These are phyloP conservation scores for Diaporthe humulicola DNA, from an alignment of 2,329 filamentous ascomycete genomes.

Conservation along the genomic window DNA sequence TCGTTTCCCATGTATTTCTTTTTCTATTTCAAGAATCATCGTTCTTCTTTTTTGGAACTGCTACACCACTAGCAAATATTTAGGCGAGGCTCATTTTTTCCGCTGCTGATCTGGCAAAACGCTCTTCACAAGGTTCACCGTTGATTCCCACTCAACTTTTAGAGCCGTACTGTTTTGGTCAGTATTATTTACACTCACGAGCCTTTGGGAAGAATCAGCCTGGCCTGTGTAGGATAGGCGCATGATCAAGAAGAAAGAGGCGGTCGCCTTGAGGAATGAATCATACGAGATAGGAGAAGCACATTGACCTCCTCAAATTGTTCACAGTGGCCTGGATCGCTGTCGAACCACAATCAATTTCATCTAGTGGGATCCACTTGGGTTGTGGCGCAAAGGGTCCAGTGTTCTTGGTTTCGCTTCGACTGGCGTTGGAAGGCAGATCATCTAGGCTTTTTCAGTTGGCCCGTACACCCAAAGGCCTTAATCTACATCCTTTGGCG, in stretches of 20 bases:
- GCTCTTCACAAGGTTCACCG: background rate
- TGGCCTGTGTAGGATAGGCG: too few relatives aligned
- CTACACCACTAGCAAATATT: background rate
- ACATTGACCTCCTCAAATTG: background rate
- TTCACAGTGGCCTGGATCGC: background rate
- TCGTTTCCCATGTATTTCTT: background rate
- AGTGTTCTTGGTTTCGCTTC: too few relatives aligned
- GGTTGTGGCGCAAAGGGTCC: background rate
- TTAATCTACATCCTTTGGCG: background rate
- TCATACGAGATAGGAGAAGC: background rate
- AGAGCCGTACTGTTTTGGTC: background rate
- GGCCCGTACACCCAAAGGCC: background rate
- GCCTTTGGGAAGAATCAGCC: background rate
- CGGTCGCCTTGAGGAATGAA: too few relatives aligned
- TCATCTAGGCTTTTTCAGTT: background rate
- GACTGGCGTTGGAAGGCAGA: background rate
- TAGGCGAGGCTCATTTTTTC: background rate
- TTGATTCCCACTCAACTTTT: background rate
- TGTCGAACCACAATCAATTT: background rate
- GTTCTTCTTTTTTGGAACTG: fast-evolving
- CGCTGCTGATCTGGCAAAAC: background rate
- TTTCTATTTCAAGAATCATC: background rate
- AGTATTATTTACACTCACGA: background rate
- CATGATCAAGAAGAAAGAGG: background rate
- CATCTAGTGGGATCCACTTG: too few relatives aligned